Evolutionary conservation across 768 basidiomycete genomes (phyloP).

Genomic region (Tricholoma saponaceum): DNA sequence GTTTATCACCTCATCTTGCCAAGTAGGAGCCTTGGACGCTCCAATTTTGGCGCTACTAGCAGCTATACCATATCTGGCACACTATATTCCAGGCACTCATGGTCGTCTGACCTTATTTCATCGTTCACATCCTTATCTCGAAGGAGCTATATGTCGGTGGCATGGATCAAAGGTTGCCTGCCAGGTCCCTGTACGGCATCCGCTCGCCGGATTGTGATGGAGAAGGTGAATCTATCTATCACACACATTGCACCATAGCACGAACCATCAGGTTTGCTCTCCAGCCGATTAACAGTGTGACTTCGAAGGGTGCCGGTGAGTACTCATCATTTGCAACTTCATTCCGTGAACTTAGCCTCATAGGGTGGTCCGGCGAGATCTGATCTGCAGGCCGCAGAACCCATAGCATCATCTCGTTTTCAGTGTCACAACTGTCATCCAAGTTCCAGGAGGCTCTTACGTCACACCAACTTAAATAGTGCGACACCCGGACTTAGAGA

Average conservation of each 20-base stretch:
- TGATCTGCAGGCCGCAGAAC: constrained; percentile 59
- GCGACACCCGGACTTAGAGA: constrained; percentile 31
- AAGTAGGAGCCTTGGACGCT: too few species aligned
- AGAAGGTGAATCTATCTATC: constrained; percentile 9
- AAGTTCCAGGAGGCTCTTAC: constrained; percentile 45
- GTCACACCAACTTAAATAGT: constrained; percentile 23
- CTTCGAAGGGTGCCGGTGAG: constrained; percentile 34
- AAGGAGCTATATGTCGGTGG: constrained; percentile 51
- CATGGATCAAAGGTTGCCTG: constrained; percentile 29
- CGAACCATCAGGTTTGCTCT: not conserved
- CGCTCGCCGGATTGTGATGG: constrained; percentile 42
- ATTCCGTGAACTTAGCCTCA: not conserved
- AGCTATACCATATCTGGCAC: constrained; percentile 34
- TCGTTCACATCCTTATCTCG: not conserved
- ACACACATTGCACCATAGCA: not conserved
- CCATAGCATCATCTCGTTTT: constrained; percentile 48
- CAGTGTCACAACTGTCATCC: constrained; percentile 39
- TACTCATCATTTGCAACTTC: not conserved
- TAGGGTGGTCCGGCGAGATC: constrained; percentile 11
- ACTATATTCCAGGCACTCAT: constrained; percentile 45
- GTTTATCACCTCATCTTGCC: too few species aligned
- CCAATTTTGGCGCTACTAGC: constrained; percentile 5
- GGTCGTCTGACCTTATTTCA: not conserved
- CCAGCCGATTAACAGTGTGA: constrained; percentile 55
- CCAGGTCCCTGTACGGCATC: constrained; percentile 29